A percentile compares a stretch with the other conserved stretches of the same genome.
Evolutionary conservation across 2,329 filamentous ascomycete genomes (phyloP).

Genomic region (Bipolaris victoriae): DNA sequence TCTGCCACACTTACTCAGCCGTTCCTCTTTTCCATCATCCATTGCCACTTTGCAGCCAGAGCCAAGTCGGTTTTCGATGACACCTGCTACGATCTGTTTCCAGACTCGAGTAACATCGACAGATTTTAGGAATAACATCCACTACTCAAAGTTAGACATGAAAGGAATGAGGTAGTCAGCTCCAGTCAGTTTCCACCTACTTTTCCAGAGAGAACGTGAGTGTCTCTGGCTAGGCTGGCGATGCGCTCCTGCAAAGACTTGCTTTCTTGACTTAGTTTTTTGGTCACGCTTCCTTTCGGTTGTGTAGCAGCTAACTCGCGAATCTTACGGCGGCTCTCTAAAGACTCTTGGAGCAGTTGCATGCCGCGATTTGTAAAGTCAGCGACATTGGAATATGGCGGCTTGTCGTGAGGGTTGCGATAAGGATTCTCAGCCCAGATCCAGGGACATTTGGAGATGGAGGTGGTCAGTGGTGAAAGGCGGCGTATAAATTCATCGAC

Average conservation of each 20-base stretch:
- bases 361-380: conserved; percentile 61
- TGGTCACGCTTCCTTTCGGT: conserved; percentile 49
- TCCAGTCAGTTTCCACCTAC: conserved; percentile 44
- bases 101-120: conserved; percentile 67
- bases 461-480: conserved; percentile 67
- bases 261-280: conserved; percentile 51
- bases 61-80: conserved; percentile 72
- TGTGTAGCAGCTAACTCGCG: conserved; percentile 59
- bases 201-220: conserved; percentile 70
- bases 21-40: conserved; percentile 50
- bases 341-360: conserved; percentile 60
- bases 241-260: conserved; percentile 61
- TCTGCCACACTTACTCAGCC: conserved; percentile 59
- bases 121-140: conserved; percentile 72
- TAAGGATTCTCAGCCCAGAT: conserved; percentile 75
- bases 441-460: conserved; percentile 62
- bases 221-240: conserved; percentile 64
- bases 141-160: conserved; percentile 54
- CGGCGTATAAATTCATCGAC: conserved; percentile 70
- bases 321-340: conserved; percentile 56
- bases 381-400: conserved; percentile 49
- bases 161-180: not conserved
- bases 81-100: conserved; percentile 70
- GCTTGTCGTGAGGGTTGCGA: conserved; percentile 43
- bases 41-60: conserved; percentile 75